These are phyloP conservation scores for Yamadazyma paraphyllophila DNA, from an alignment of 805 yeast genomes.

Conservation along the genomic window DNA sequence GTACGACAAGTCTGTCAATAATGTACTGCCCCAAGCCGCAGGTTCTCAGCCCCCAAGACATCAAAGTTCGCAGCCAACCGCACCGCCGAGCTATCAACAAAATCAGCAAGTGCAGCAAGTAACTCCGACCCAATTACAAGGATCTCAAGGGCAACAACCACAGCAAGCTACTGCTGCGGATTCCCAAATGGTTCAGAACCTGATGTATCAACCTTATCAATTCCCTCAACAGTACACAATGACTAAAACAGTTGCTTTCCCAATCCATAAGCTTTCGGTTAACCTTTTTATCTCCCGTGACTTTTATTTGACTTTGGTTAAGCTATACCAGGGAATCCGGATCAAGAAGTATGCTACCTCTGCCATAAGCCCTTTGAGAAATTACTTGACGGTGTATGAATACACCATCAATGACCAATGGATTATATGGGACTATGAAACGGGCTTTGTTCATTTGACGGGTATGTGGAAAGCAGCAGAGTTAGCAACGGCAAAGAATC, in stretches of 20 bases:
- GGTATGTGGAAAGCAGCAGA: conserved; percentile 75
- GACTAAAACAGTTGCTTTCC: conserved; percentile 9
- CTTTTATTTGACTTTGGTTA: conserved; percentile 5
- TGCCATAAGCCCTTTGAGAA: conserved; percentile 60
- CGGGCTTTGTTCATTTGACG: conserved; percentile 84
- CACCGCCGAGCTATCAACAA: background rate
- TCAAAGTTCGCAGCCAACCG: background rate
- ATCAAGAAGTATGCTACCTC: conserved; percentile 64
- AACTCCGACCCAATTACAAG: background rate
- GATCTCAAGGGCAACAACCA: background rate
- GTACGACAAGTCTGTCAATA: background rate
- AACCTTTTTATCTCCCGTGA: conserved; percentile 9
- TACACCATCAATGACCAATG: conserved; percentile 66
- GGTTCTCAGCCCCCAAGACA: background rate
- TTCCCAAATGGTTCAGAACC: conserved; percentile 1
- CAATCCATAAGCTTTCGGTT: conserved; percentile 10
- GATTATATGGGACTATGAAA: conserved; percentile 81
- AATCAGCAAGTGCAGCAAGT: background rate
- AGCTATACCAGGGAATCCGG: conserved; percentile 20
- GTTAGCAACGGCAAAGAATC: conserved; percentile 12
- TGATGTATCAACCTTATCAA: conserved; percentile 1
- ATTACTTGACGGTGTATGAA: conserved; percentile 68
- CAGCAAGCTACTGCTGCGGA: background rate
- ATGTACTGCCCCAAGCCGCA: background rate
- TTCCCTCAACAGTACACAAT: conserved; percentile 1